phyloP scores from a whole-genome alignment of 2,329 filamentous ascomycete genomes.

The Chalaropsis thielavioides region DNA sequence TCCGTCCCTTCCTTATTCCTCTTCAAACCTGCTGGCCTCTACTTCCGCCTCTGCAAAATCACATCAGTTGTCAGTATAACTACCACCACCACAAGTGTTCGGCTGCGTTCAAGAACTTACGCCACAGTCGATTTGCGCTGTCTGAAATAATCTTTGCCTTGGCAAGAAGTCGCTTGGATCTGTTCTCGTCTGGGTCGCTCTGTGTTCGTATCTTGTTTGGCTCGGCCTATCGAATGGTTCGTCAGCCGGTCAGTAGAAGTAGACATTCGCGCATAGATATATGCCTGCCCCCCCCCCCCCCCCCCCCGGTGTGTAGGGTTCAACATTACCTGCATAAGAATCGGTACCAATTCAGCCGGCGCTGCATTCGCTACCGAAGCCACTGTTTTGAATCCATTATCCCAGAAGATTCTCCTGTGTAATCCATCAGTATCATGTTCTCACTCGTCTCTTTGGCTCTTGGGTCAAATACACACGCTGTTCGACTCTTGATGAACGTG shows the following conservation, averaged over 20 bases:
- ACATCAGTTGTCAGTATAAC: not conserved
- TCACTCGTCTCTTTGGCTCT: not conserved
- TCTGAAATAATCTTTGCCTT: conserved; percentile 56
- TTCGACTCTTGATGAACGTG: conserved; percentile 62
- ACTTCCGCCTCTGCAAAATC: not conserved
- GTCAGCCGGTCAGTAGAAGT: not conserved
- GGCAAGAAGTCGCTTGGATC: conserved; percentile 47
- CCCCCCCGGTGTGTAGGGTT: conserved; percentile 2
- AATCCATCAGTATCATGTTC: too few relatives aligned
- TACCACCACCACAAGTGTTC: not conserved
- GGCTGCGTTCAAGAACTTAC: conserved; percentile 28
- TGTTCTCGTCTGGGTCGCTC: conserved; percentile 38
- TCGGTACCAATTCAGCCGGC: conserved; percentile 50
- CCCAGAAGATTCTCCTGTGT: conserved; percentile 52
- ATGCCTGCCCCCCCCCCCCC: not conserved
- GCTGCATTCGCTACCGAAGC: conserved; percentile 55
- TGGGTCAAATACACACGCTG: conserved; percentile 35
- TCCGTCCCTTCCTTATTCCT: not conserved
- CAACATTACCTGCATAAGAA: conserved; percentile 50
- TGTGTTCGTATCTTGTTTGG: conserved; percentile 47
- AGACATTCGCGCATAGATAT: not conserved
- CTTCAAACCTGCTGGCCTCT: not conserved
- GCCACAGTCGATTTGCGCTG: conserved; percentile 56
- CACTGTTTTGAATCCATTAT: conserved; percentile 58
- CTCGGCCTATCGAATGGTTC: conserved; percentile 38